Evolutionary conservation across 2,329 filamentous ascomycete genomes (phyloP), one percentile per base, ranked within the genome.

Genomic region (Xylaria sp.): DNA sequence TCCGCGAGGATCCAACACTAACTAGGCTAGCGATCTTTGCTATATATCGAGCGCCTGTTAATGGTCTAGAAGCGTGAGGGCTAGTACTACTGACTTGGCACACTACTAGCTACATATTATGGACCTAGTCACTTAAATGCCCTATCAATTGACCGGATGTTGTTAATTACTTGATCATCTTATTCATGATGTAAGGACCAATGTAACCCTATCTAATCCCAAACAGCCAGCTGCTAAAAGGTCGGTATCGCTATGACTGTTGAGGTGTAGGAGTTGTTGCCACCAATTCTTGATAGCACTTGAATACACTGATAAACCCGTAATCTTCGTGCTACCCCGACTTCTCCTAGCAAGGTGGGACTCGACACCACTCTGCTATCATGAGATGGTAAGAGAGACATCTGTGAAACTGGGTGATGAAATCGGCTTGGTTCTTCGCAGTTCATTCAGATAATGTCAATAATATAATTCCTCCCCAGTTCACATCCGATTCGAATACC

Each of bases 301-400:
- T 1, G 46, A 34, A 57, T 50, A 25, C 20, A n/a, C 28, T 13
- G 20, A 34, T 25, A 48, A 56, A 34, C 10, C 34, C 34, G 20
- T 44, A 23, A 23, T 58, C 23, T 15, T 46, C 39, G 39, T 20
- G 13, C 18, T 46, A 31, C 23, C 39, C 56, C 23, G 23, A 23
- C n/a, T 9, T 44, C 48, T 44, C 37, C 10, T 23, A 2, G 39
- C 15, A 54, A 59, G 59, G 63, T 60, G 63, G 63, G 56, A 55
- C 63, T 44, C 48, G 18, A 54, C 25, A 46, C 46, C 10, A 46
- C 46, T 56, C 55, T 34, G 25, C 28, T 48, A 65, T 60, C 48
- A 46, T 34, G n/a, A 31, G 28, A 34, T 34, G 28, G 28, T 15
- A 64, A 31, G 52, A 28, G 39, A 31, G 31, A 52, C 41, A 65